Evolutionary conservation across 129 eudicot species (phyloP), one percentile per base, ranked within the genome.

Genomic region (Apium graveolens): DNA sequence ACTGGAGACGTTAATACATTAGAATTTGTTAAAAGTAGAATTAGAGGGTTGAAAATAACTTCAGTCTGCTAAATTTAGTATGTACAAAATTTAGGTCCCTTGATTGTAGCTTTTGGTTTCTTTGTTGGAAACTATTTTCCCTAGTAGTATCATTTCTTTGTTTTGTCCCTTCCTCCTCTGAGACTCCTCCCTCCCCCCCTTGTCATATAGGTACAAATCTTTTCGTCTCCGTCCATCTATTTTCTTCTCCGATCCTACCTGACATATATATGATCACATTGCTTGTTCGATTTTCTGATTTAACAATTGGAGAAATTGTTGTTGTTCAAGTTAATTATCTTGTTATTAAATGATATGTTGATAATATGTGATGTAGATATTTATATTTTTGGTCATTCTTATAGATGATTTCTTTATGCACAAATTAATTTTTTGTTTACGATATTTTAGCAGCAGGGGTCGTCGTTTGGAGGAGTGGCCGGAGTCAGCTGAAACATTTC

Each of bases 181-280:
- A 80, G 76, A 84, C 78, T 79, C 84, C 70, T 76, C 85, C 85
- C 82, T 81, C 86, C 86, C 86, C 86, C 91, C 91, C 89, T 86
- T 88, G 34, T 85, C 91, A 87, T 77, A 78, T 51, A 78, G 87
- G 93, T 81, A n/a, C n/a, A n/a, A n/a, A n/a, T n/a, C n/a, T 70
- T 70, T 5, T 70, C 73, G 66, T 75, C 78, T 37, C 68, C 29
- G 3, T 42, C 10, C 4, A 43, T 72, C 62, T 66, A 13, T 37
- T 24, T 72, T 63, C 27, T 35, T n/a, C n/a, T n/a, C n/a, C n/a
- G n/a, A 35, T 62, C 34, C 42, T 73, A 7, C 34, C 42, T 73
- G 16, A 24, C 24, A 42, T 73, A 20, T 32, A 73, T 10, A 14
- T 10, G 45, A 42, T 37, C 44, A 16, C 32, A 3, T 73, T 2